A percentile compares a stretch with the other conserved stretches of the same genome.
phyloP scores from a whole-genome alignment of 495 filamentous ascomycete genomes.

The Annulohypoxylon bovei region DNA sequence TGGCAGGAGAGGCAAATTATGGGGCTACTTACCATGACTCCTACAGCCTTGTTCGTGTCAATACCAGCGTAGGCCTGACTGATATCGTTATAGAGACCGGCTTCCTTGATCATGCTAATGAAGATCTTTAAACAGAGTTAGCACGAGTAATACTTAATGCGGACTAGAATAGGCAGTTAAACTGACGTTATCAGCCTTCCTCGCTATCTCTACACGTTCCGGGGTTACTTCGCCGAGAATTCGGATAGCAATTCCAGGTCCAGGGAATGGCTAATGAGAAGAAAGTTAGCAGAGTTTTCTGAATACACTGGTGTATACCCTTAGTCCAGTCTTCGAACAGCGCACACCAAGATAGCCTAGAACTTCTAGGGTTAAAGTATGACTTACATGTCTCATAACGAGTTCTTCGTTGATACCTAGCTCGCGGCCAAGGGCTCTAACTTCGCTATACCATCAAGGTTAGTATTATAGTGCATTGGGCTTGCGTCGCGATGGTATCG shows the following conservation, averaged over 20 bases:
- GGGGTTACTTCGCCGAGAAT: slow-evolving; percentile 88
- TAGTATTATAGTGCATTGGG: background rate
- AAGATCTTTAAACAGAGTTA: slow-evolving; percentile 64
- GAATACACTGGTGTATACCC: slow-evolving; percentile 39
- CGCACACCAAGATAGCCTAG: too few species aligned
- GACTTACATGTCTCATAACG: slow-evolving; percentile 72
- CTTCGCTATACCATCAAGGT: slow-evolving; percentile 78
- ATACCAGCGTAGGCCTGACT: slow-evolving; percentile 87
- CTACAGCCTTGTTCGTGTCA: slow-evolving; percentile 72
- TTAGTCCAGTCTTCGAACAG: background rate
- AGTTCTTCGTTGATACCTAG: slow-evolving; percentile 81
- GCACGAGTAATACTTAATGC: background rate
- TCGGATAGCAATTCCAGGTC: slow-evolving; percentile 88
- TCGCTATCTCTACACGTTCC: slow-evolving; percentile 80
- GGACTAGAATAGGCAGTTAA: slow-evolving; percentile 32
- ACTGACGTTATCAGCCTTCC: slow-evolving; percentile 75
- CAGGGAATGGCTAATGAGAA: slow-evolving; percentile 30
- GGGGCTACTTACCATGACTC: slow-evolving; percentile 70
- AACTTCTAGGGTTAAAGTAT: too few species aligned
- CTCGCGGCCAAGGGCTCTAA: slow-evolving; percentile 77
- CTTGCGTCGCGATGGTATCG: background rate
- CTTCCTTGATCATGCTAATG: slow-evolving; percentile 84
- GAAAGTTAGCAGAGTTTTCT: slow-evolving; percentile 52
- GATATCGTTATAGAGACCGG: slow-evolving; percentile 82
- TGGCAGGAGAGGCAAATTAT: background rate